Evolutionary conservation across 2,329 filamentous ascomycete species (phyloP).

Genomic region (Calonectria multiphialidica): DNA sequence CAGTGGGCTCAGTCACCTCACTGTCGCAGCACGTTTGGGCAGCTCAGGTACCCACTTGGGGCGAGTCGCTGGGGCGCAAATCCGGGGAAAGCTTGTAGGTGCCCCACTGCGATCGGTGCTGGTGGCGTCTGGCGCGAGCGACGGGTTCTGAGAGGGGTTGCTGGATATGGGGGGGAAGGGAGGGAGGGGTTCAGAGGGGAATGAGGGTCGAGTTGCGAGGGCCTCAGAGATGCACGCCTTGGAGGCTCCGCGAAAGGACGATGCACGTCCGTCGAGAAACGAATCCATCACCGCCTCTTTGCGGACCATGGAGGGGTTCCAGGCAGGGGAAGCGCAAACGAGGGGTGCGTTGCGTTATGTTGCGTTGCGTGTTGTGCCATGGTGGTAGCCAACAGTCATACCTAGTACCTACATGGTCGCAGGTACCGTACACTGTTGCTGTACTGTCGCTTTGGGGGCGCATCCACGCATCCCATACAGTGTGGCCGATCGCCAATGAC

Average conservation of each 20-base stretch:
- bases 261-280: not conserved
- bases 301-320: not conserved
- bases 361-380: constrained; percentile 17
- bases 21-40: constrained; percentile 32
- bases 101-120: constrained; percentile 43
- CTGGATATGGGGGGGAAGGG: not conserved
- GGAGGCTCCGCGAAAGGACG: not conserved
- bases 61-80: constrained; percentile 42
- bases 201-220: not conserved
- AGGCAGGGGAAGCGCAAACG: constrained; percentile 8
- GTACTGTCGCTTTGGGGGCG: constrained; percentile 3
- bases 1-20: constrained; percentile 25
- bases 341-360: constrained; percentile 18
- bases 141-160: constrained; percentile 25
- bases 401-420: constrained; percentile 8
- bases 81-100: constrained; percentile 50
- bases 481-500: constrained; percentile 27
- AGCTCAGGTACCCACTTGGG: constrained; percentile 25
- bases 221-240: not conserved
- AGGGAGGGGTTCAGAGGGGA: not conserved
- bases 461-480: not conserved
- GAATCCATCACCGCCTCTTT: constrained; percentile 2
- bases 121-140: constrained; percentile 39
- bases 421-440: constrained; percentile 20
- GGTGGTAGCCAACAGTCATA: constrained; percentile 6